Percentiles rank a stretch among this genome's conserved stretches.
Evolutionary conservation across 2,329 filamentous ascomycete genomes (phyloP).

Genomic region (Trichoderma afroharzianum): DNA sequence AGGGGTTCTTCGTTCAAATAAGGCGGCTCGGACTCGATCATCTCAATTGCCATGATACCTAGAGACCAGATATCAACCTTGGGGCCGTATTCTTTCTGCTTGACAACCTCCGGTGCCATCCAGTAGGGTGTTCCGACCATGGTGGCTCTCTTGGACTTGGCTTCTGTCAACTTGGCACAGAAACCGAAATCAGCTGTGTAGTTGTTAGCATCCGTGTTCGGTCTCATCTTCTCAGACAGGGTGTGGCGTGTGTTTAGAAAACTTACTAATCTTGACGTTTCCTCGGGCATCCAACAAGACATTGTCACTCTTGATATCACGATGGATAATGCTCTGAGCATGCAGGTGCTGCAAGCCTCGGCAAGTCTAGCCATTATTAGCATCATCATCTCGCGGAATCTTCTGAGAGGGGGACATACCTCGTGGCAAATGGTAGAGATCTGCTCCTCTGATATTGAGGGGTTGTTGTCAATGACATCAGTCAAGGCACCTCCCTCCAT

Average conservation of each 20-base stretch:
- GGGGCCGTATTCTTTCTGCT: slow-evolving; percentile 97
- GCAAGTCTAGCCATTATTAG: slow-evolving; percentile 65
- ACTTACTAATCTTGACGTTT: slow-evolving; percentile 95
- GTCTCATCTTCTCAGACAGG: neutral
- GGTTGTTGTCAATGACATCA: slow-evolving; percentile 98
- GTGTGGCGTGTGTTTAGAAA: neutral
- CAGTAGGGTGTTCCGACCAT: slow-evolving; percentile 99
- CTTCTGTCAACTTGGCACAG: slow-evolving; percentile 96
- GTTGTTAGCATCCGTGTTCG: slow-evolving; percentile 29
- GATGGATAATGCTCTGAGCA: slow-evolving; percentile 94
- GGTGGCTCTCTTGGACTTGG: slow-evolving; percentile 93
- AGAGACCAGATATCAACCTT: slow-evolving; percentile 99
- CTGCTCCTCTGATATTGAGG: slow-evolving; percentile 89
- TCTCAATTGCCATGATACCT: slow-evolving; percentile 99
- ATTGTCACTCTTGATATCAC: slow-evolving; percentile 99
- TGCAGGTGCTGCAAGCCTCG: slow-evolving; percentile 92
- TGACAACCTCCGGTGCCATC: slow-evolving; percentile 99
- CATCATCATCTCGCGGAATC: neutral
- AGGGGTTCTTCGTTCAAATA: slow-evolving; percentile 97
- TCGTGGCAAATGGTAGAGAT: slow-evolving; percentile 96
- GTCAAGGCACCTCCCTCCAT: slow-evolving; percentile 98
- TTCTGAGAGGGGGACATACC: slow-evolving; percentile 51
- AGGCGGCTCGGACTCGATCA: slow-evolving; percentile 98
- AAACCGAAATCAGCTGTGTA: slow-evolving; percentile 92
- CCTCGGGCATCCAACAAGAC: slow-evolving; percentile 90